Base-by-base conservation (phyloP, 306 rosid genomes). In the Macrotyloma uniflorum region DNA sequence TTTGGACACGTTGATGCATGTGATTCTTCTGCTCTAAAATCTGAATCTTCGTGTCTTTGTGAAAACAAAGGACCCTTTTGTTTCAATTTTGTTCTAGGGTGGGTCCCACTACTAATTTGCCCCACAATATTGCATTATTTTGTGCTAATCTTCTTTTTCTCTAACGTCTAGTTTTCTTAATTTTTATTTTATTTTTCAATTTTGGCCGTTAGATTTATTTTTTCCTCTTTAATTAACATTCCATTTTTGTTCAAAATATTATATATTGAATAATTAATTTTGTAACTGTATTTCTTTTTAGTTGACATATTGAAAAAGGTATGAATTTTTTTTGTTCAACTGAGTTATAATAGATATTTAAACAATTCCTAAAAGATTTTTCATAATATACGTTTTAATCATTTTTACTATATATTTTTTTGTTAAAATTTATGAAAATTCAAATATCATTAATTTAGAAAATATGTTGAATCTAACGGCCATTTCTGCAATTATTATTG, bases 91-190 rank as follows among this genome's bases (percentile, higher is more conserved):
- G 16, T 72, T 45, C 61, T 18, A 13, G 3, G 22, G 47, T 59
- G 67, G 77, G 14, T 59, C 72, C 72, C 28, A 8, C 54, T 5
- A 7, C 53, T 22, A 1, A 54, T 50, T 61, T 80, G 88, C 77
- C 77, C 84, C 89, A 76, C 38, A 70, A 38, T 22, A 80, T 63
- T 69, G 14, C 38, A 74, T 18, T 10, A 23, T 53, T 38, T 45
- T 70, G 5, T 16, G 40, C 16, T 24, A 18, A 13, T 26, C 40
- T 1, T 78, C 77, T 46, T 33, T 49, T 73, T 64, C 83, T 18
- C 82, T 67, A 91, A 89, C 91, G 90, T 86, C 91, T 89, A 86
- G 33, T 81, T 85, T 64, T 50, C 28, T 8, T 43, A 40, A 14
- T 5, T 35, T 67, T 38, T 26, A 8, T 36, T 53, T 46, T 61